Conservation (phyloP, 345 rosid species). For the Geranium rotundifolium region DNA sequence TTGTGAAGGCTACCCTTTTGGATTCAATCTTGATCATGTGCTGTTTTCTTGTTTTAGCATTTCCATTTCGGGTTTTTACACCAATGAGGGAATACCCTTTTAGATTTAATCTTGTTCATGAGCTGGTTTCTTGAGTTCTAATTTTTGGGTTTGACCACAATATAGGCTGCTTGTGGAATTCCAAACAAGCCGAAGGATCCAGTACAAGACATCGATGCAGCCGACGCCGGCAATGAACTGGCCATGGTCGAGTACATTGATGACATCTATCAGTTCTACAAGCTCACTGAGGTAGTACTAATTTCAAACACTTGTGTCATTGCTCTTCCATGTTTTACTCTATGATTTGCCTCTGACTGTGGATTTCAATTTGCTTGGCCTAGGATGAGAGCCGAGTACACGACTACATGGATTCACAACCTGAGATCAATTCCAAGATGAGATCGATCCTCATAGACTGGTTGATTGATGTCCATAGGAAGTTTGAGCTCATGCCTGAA, state of each 20-base stretch:
- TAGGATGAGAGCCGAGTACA: constrained; percentile 46
- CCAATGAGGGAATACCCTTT: not conserved
- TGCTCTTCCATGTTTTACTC: not conserved
- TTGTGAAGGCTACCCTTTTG: not conserved
- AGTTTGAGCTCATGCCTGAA: constrained; percentile 74
- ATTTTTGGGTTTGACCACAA: not conserved
- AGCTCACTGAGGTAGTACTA: constrained; percentile 39
- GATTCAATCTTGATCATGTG: constrained; percentile 3
- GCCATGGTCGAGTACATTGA: constrained; percentile 84
- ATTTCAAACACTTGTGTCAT: not conserved
- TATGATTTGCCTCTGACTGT: not conserved
- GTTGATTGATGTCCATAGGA: constrained; percentile 77
- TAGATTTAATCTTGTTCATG: constrained; percentile 1
- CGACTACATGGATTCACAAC: constrained; percentile 61
- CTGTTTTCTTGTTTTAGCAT: not conserved
- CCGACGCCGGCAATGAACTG: constrained; percentile 50
- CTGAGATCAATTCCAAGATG: constrained; percentile 71
- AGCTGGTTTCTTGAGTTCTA: not conserved
- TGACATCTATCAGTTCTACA: constrained; percentile 76
- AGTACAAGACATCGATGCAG: constrained; percentile 48
- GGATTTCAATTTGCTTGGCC: not conserved
- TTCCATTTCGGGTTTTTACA: not conserved
- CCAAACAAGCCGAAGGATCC: constrained; percentile 19
- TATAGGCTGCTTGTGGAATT: constrained; percentile 44
- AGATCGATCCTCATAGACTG: constrained; percentile 79